Percentiles rank a stretch among this genome's conserved stretches.
These are phyloP conservation scores for Fulvia fulva DNA, from an alignment of 2,329 filamentous ascomycete species.

Conservation along the genomic window DNA sequence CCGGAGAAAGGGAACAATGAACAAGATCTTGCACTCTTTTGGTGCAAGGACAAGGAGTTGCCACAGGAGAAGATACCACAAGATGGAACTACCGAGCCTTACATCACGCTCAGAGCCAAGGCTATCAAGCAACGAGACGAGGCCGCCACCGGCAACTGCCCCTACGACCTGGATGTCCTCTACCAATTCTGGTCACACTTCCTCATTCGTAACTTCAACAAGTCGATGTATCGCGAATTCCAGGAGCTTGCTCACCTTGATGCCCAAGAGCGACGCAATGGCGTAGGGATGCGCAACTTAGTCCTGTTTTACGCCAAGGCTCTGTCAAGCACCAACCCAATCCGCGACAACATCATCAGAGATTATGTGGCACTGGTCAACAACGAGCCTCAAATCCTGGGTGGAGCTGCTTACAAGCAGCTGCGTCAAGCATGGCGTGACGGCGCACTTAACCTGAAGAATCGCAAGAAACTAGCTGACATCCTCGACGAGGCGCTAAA, in stretches of 20 bases:
- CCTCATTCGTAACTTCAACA: slow-evolving; percentile 69
- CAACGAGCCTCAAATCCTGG: slow-evolving; percentile 40
- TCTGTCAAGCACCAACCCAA: slow-evolving; percentile 48
- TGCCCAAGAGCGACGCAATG: slow-evolving; percentile 47
- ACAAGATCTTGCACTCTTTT: slow-evolving; percentile 39
- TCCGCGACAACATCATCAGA: slow-evolving; percentile 51
- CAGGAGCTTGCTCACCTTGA: slow-evolving; percentile 64
- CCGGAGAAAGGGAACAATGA: slow-evolving; percentile 15
- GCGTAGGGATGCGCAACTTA: slow-evolving; percentile 58
- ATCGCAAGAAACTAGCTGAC: slow-evolving; percentile 53
- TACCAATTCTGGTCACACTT: slow-evolving; percentile 75
- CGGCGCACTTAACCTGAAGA: slow-evolving; percentile 52
- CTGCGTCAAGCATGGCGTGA: slow-evolving; percentile 53
- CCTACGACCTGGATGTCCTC: slow-evolving; percentile 60
- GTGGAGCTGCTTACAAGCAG: slow-evolving; percentile 47
- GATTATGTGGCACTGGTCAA: slow-evolving; percentile 56
- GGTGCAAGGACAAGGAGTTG: slow-evolving; percentile 48
- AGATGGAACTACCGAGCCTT: slow-evolving; percentile 47
- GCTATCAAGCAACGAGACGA: slow-evolving; percentile 48
- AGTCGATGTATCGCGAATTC: slow-evolving; percentile 72
- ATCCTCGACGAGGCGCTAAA: slow-evolving; percentile 50
- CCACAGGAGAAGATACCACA: slow-evolving; percentile 42
- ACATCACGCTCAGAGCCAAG: slow-evolving; percentile 46
- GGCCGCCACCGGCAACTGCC: slow-evolving; percentile 43
- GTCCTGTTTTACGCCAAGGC: slow-evolving; percentile 62